Base-by-base conservation (phyloP, 106 monocot genomes). In the Dioscorea dumetorum region DNA sequence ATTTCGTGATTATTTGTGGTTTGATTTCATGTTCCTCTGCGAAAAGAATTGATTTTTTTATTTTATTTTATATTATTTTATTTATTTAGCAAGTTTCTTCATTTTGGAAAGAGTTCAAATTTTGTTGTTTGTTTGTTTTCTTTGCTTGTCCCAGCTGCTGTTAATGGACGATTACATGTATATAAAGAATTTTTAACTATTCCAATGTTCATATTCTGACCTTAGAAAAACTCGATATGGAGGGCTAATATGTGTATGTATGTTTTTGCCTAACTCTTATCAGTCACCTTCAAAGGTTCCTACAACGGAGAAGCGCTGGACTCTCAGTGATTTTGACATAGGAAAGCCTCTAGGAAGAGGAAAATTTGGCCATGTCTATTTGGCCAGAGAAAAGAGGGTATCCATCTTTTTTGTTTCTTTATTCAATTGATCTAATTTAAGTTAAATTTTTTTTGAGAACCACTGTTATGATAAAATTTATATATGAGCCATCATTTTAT, bases 281-380 rank as follows among this genome's bases (percentile, higher is more conserved):
- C 79, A 88, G 87, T 41, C 67, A 56, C 57, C 81, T 35, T 67
- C 76, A 9, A 78, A 84, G 66, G 68, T 50, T 35, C 60, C 73
- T 8, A 58, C 58, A 17, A 66, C 28, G 60, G 99, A 90, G 61
- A 99, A 88, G 78, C 62, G 97, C 22, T 99, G 97, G 92, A 81
- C 80, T 12, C 68, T 99, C 63, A 85, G 69, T 65, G 90, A 99
- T 70, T 93, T 99, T 50, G 99, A 99, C 61, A 85, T 99, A 24
- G 93, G 99, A 61, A 99, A 76, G 78, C 93, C 99, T 21, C 84
- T 99, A 24, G 99, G 99, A 67, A 87, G 93, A 79, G 99, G 99
- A 48, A 99, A 99, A 34, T 99, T 99, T 76, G 99, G 99, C 1
- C 99, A 99, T 70, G 99, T 99, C 4, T 99, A 93, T 74, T 67